phyloP scores from a whole-genome alignment of 2,329 filamentous ascomycete species.

The Thelonectria discophora region DNA sequence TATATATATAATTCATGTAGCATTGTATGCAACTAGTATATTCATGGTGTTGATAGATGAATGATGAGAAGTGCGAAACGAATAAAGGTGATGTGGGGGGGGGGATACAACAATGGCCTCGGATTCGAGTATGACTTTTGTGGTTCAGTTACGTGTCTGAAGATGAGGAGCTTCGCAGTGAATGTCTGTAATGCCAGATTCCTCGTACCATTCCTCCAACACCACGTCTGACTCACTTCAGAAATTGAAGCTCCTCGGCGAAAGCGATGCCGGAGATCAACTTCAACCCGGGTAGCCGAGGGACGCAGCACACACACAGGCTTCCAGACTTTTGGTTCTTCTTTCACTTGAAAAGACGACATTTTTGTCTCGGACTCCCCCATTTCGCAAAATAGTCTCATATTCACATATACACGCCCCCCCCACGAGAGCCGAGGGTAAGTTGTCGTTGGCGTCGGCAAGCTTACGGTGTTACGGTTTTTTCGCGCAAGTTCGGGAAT shows the following conservation, averaged over 20 bases:
- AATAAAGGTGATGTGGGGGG: not conserved
- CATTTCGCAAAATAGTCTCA: not conserved
- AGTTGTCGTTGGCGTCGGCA: too few relatives aligned
- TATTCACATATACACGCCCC: not conserved
- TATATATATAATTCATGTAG: not conserved
- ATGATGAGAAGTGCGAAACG: not conserved
- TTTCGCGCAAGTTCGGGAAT: not conserved
- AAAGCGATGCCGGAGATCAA: conserved; percentile 16
- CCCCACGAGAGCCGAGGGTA: too few relatives aligned
- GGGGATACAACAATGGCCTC: too few relatives aligned
- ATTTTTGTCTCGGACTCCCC: not conserved
- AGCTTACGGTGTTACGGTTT: conserved; percentile 13
- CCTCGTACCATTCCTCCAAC: too few relatives aligned
- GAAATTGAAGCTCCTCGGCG: not conserved
- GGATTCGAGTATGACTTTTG: too few relatives aligned
- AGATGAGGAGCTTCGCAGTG: too few relatives aligned
- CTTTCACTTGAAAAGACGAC: too few relatives aligned
- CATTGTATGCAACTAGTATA: not conserved
- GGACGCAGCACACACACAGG: too few relatives aligned
- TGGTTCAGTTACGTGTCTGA: too few relatives aligned
- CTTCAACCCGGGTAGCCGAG: too few relatives aligned
- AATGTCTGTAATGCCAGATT: too few relatives aligned
- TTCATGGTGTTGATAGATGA: not conserved
- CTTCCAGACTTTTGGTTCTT: too few relatives aligned
- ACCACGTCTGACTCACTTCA: not conserved